These are phyloP conservation scores for Solanum commersonii DNA, from an alignment of 257 asterid genomes.

Conservation along the genomic window DNA sequence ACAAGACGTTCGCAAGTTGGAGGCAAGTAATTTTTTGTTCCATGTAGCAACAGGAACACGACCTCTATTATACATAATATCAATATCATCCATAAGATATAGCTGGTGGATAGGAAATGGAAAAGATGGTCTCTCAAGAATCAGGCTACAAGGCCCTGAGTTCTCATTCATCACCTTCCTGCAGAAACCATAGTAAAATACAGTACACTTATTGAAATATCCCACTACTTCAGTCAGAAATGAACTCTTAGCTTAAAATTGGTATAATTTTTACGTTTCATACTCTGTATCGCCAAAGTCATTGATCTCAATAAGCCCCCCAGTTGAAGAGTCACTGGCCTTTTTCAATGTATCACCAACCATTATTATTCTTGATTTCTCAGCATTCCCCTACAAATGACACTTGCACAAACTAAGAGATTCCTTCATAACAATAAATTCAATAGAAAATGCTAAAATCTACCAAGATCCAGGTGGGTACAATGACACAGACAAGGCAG, in stretches of 20 bases:
- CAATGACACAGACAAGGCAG: neutral
- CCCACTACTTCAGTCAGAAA: neutral
- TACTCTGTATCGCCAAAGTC: constrained; percentile 78
- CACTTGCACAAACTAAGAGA: neutral
- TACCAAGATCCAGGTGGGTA: neutral
- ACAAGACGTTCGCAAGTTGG: constrained; percentile 29
- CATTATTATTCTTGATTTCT: constrained; percentile 83
- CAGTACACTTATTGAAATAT: neutral
- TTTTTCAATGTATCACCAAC: constrained; percentile 91
- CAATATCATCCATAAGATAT: constrained; percentile 46
- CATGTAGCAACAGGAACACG: constrained; percentile 76
- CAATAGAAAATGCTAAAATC: neutral
- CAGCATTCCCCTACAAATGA: constrained; percentile 75
- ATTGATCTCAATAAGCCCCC: constrained; percentile 59
- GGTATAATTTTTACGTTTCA: constrained; percentile 4
- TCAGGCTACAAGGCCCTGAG: constrained; percentile 67
- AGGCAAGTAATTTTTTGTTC: constrained; percentile 45
- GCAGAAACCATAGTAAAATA: constrained; percentile 17
- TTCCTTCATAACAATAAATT: neutral
- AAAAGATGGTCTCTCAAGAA: constrained; percentile 80
- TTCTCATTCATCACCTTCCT: constrained; percentile 62
- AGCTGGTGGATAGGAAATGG: constrained; percentile 86
- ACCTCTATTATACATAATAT: constrained; percentile 61
- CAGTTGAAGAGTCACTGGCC: constrained; percentile 55
- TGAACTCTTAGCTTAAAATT: neutral